A percentile compares a stretch with the other conserved stretches of the same genome.
Evolutionary conservation across 192 early-diverging fungal species (phyloP).

Genomic region (Chytriomyces sp.): DNA sequence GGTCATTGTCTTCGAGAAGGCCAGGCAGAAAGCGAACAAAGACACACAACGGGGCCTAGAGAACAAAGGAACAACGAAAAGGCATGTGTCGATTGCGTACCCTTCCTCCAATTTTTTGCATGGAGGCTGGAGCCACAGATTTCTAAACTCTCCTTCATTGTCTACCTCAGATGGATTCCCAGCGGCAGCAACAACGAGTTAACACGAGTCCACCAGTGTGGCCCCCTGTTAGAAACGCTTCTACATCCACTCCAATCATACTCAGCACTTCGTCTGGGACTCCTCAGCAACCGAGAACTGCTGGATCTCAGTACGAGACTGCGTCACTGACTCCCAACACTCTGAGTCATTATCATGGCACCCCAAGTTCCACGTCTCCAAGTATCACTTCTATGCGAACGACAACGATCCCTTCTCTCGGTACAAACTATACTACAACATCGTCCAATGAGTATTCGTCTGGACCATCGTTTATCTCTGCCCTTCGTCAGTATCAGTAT

Average conservation of each 20-base stretch:
- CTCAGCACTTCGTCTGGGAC: not conserved
- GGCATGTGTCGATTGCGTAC: no score
- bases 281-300: not conserved
- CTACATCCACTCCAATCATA: constrained; percentile 3
- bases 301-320: not conserved
- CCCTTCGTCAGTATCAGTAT: not conserved
- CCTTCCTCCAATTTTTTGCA: no score
- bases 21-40: no score
- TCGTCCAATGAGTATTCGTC: not conserved
- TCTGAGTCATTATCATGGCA: not conserved
- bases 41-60: no score
- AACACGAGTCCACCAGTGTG: not conserved
- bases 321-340: not conserved
- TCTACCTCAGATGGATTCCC: no score
- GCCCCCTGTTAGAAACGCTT: constrained; percentile 15
- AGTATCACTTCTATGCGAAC: not conserved
- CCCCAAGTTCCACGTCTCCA: not conserved
- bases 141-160: no score
- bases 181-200: no score
- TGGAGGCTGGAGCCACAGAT: no score
- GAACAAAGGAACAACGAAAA: no score
- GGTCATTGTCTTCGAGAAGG: no score
- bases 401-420: constrained; percentile 2
- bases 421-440: not conserved
- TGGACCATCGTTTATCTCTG: not conserved